Evolutionary conservation across 2,329 filamentous ascomycete genomes (phyloP), one percentile per base, ranked within the genome.

Genomic region (Aspergillus flavus): DNA sequence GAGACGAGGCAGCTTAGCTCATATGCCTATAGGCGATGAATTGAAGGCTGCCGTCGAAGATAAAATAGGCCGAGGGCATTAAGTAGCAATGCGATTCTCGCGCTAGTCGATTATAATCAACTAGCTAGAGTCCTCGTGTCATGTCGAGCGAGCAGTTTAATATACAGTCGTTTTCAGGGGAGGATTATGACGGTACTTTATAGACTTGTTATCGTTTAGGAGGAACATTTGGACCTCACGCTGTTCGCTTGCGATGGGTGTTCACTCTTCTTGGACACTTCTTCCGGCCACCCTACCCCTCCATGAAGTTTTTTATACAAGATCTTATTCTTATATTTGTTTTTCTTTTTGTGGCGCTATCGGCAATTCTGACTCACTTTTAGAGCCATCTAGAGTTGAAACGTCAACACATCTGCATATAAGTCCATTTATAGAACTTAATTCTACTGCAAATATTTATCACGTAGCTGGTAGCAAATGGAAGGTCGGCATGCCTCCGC

Each of bases 41-140:
- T 69, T 88, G 64, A 84, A 83, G 76, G 78, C 76, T 70, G 81
- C 81, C 63, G 80, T 87, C 59, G 81, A 84, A 72, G 72, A 79
- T 64, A 83, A 79, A 64, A 72, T 84, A 32, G 84, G 85, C 62
- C 76, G 83, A 58, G 82, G 83, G 74, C 75, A 80, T 26, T 71
- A 64, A 80, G 23, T 71, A 63, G 52, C 66, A 23, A 61, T 11
- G 30, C 30, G 4, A 55, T 39, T 23, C n/a, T 55, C 34, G 19
- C 21, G 32, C 19, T 32, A n/a, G 16, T n/a, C 36, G 11, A 34
- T n/a, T 23, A 23, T 14, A 54, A 34, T 36, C 30, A 36, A 32
- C 11, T 32, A 6, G 52, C 11, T 21, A n/a, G 6, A 39, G n/a
- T 39, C 26, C n/a, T 28, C 4, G 26, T 50, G 16, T 30, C 46